These are phyloP conservation scores for Immersiporthe knoxdaviesiana DNA, from an alignment of 2,329 filamentous ascomycete genomes.

Conservation along the genomic window DNA sequence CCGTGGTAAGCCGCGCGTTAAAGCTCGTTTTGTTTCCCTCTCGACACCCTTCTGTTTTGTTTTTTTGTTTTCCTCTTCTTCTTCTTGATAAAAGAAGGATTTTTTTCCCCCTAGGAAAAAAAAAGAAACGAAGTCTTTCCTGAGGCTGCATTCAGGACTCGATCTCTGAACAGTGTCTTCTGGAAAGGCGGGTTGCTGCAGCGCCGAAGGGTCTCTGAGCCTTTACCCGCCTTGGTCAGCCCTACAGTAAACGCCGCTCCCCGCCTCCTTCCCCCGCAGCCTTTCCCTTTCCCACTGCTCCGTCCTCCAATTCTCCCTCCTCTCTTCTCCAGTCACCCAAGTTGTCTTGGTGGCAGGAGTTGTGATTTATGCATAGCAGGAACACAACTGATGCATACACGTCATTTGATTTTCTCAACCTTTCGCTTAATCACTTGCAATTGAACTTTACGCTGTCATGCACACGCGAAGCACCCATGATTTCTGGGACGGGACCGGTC, in stretches of 20 bases:
- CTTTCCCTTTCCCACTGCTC: not conserved
- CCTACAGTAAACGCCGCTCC: no score
- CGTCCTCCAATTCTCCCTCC: not conserved
- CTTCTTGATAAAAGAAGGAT: not conserved
- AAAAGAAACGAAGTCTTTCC: not conserved
- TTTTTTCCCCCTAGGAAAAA: no score
- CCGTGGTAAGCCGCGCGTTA: not conserved
- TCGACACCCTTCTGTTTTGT: not conserved
- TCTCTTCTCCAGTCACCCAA: not conserved
- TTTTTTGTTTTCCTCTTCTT: not conserved
- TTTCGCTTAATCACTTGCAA: no score
- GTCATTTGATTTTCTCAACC: no score
- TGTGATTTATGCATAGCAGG: not conserved
- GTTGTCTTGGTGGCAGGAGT: not conserved
- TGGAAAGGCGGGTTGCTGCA: no score
- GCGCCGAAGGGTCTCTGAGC: not conserved
- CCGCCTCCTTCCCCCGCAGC: not conserved
- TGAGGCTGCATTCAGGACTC: not conserved
- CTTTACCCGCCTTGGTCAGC: not conserved
- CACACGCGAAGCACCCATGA: not conserved
- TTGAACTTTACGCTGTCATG: not conserved
- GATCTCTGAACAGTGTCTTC: not conserved
- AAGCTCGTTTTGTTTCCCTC: not conserved
- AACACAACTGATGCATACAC: not conserved
- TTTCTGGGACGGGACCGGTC: no score